Evolutionary conservation across 768 basidiomycete genomes (phyloP).

Genomic region (Asterophora parasitica): DNA sequence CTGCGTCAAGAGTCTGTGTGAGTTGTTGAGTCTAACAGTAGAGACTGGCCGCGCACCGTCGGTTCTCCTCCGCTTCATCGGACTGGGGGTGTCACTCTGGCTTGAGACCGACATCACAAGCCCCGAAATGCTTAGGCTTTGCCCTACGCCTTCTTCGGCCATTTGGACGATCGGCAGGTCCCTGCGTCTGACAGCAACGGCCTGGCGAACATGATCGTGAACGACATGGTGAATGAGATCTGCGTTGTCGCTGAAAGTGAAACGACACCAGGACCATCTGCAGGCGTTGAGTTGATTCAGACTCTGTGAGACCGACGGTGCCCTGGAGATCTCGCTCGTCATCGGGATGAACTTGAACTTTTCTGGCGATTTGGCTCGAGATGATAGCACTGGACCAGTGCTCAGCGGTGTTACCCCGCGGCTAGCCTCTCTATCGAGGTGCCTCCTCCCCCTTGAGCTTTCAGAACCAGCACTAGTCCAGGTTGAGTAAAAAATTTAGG

Average conservation of each 20-base stretch:
- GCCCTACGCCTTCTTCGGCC: constrained; percentile 41
- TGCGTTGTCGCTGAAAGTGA: constrained; percentile 30
- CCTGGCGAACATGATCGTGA: constrained; percentile 40
- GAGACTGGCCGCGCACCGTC: constrained; percentile 3
- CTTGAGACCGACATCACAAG: constrained; percentile 6
- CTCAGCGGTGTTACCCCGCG: background rate
- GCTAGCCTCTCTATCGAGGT: too few species aligned
- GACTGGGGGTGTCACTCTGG: background rate
- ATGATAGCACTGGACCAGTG: background rate
- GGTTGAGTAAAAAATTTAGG: too few species aligned
- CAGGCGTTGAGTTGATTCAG: constrained; percentile 29
- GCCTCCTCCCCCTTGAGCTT: too few species aligned
- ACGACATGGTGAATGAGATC: constrained; percentile 44
- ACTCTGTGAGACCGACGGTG: constrained; percentile 1
- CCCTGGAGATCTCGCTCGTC: background rate
- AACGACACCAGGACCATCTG: constrained; percentile 52
- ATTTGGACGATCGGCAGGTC: constrained; percentile 42
- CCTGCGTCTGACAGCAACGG: constrained; percentile 36
- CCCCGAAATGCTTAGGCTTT: constrained; percentile 26
- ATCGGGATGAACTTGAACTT: background rate
- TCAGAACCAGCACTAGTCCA: too few species aligned
- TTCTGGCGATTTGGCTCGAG: background rate
- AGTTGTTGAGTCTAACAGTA: background rate
- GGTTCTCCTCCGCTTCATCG: background rate
- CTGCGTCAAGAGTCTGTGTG: background rate